Evolutionary conservation across 345 rosid species (phyloP), one percentile per base, ranked within the genome.

Genomic region (Eucalyptus leucophloia): DNA sequence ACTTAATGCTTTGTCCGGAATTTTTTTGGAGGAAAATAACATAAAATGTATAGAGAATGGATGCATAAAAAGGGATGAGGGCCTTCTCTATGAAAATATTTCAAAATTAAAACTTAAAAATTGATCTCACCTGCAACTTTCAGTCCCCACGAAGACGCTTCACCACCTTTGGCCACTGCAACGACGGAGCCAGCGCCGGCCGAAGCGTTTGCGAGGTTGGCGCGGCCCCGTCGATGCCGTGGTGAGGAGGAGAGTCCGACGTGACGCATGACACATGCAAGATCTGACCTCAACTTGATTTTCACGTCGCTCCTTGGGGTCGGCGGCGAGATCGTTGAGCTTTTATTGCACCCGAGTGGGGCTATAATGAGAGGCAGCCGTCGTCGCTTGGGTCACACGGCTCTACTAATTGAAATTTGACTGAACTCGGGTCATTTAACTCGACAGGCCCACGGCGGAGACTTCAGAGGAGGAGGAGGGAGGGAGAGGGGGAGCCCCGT

Each of bases 251-350:
- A 58, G 67, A 12, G 4, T 60, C 69, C 62, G 62, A 1, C 0
- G 30, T 9, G 62, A 56, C 13, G 12, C 1, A 10, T 56, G 62
- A 12, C 0, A 0, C 30, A 6, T 13, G 32, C 32, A 26, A 60
- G 17, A 28, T 60, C 10, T n/a, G 77, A 65, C 77, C 77, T 65
- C 18, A 2, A 14, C 62, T 65, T 65, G 37, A 2, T n/a, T 14
- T 65, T 65, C 37, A n/a, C 77, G 19, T 65, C 21, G 37, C 77
- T 15, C 37, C n/a, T 4, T 30, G 18, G 40, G 42, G 81, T 4
- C 7, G 13, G 44, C 12, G 44, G 81, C 26, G 24, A n/a, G 81
- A 7, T 69, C 24, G 26, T 9, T 6, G 24, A 10, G 44, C 81
- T 18, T 69, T 69, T 34, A 5, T 34, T 69, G 81, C 44, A 9